Base-by-base conservation (phyloP, 2,329 filamentous ascomycete genomes). In the Xylariaceae sp. region DNA sequence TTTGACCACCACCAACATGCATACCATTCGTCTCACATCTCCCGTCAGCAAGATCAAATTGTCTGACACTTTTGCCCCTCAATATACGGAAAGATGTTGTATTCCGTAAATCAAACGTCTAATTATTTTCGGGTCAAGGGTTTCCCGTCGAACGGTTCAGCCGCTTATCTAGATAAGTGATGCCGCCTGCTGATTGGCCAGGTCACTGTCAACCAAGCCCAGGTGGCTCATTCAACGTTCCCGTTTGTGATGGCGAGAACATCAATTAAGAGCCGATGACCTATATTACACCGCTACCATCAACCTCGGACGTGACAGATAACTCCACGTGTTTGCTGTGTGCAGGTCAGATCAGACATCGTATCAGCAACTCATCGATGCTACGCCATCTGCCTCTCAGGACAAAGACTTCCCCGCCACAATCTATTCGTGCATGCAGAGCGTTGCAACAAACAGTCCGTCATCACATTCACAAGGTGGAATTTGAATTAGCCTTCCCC, bases 241-340 rank as follows among this genome's bases (percentile, higher is more conserved):
- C 19, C 19, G 19, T 19, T 19, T 19, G 19, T 19, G 19, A 19
- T 19, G 19, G 19, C 19, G 19, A 19, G 19, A 19, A 19, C 42
- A 54, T 56, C 47, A 47, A 50, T 31, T 48, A 19, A 50, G 34
- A 51, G 29, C 44, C 30, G 35, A 26, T 6, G 37, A 30, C 31
- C 32, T 35, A 35, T 9, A 35, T 19, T 19, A 19, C 19, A 19
- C 19, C 19, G 19, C 19, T 19, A 19, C 19, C 19, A 19, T 19
- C 19, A 19, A 19, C 19, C 19, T 19, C 2, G 19, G 19, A 19
- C 19, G 19, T 19, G 19, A 19, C 19, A 41, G 1, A 35, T 35
- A 6, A 35, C 8, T 34, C 32, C 12, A 37, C 35, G 8, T 11
- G 35, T 19, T 19, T 37, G 35, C 3, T 12, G 27, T 44, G n/a